phyloP scores from a whole-genome alignment of 176 grass and related monocot species.

The Phoenix roebelenii region DNA sequence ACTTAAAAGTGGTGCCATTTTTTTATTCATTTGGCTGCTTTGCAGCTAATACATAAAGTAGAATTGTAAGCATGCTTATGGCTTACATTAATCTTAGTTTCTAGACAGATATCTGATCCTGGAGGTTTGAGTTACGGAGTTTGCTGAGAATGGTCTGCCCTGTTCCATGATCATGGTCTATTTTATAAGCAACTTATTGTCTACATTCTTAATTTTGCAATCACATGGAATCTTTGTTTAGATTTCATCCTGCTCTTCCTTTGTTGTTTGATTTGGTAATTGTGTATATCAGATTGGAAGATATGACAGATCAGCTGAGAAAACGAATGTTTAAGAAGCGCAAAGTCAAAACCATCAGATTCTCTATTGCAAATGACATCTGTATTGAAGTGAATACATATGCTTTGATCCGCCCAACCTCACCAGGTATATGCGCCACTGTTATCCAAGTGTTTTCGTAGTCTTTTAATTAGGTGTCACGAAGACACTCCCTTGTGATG shows the following conservation, averaged over 20 bases:
- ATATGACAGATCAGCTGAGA: constrained; percentile 83
- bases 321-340: constrained; percentile 87
- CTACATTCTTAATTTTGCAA: too few species aligned
- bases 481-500: too few species aligned
- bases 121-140: too few species aligned
- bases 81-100: too few species aligned
- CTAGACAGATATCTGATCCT: too few species aligned
- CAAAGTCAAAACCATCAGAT: constrained; percentile 78
- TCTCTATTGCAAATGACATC: constrained; percentile 70
- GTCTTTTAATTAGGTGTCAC: background rate
- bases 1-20: too few species aligned
- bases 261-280: constrained; percentile 15
- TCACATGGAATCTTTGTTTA: background rate
- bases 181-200: too few species aligned
- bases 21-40: too few species aligned
- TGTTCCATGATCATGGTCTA: too few species aligned
- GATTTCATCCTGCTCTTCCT: background rate
- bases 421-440: constrained; percentile 40
- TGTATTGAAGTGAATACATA: constrained; percentile 92
- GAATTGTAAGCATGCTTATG: too few species aligned
- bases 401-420: constrained; percentile 65
- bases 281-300: constrained; percentile 46
- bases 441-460: constrained; percentile 13
- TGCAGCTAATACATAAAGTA: too few species aligned
- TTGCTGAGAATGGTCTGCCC: too few species aligned